A percentile compares a stretch with the other conserved stretches of the same genome.
Conservation (phyloP, 192 early-diverging fungal species). For the Gamsiella multidivaricata region DNA sequence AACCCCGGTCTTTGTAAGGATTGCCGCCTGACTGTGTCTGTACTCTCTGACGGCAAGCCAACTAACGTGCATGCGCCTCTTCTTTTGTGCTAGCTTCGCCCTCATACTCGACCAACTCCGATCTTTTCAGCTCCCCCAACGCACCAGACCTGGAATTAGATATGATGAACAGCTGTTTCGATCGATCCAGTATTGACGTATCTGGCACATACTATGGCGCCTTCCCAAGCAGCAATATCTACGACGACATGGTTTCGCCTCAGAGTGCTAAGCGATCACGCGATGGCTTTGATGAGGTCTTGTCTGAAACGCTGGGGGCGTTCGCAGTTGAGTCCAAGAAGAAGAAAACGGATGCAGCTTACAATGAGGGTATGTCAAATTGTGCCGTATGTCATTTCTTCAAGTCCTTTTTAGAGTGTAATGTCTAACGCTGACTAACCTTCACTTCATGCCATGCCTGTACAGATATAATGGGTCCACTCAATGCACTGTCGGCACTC, state of each 20-base stretch:
- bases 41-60: background rate
- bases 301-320: slow-evolving; percentile 43
- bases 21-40: background rate
- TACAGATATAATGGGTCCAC: slow-evolving; percentile 43
- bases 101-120: slow-evolving; percentile 41
- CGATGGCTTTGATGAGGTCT: slow-evolving; percentile 30
- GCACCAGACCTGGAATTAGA: slow-evolving; percentile 33
- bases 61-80: background rate
- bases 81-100: slow-evolving; percentile 24
- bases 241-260: slow-evolving; percentile 16
- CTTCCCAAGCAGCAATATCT: background rate
- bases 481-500: slow-evolving; percentile 37
- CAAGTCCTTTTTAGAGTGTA: background rate
- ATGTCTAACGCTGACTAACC: too few relatives aligned
- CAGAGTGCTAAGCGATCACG: slow-evolving; percentile 28
- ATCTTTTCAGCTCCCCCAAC: slow-evolving; percentile 36
- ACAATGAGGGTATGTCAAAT: slow-evolving; percentile 44
- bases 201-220: slow-evolving; percentile 25
- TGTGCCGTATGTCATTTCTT: background rate
- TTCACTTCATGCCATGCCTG: background rate
- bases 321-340: slow-evolving; percentile 54
- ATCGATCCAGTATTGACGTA: slow-evolving; percentile 8
- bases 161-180: slow-evolving; percentile 23
- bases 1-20: slow-evolving; percentile 52
- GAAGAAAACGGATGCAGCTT: slow-evolving; percentile 35